Evolutionary conservation across 148 eudicot genomes (phyloP), one percentile per base, ranked within the genome.

Genomic region (Dysphania ambrosioides): DNA sequence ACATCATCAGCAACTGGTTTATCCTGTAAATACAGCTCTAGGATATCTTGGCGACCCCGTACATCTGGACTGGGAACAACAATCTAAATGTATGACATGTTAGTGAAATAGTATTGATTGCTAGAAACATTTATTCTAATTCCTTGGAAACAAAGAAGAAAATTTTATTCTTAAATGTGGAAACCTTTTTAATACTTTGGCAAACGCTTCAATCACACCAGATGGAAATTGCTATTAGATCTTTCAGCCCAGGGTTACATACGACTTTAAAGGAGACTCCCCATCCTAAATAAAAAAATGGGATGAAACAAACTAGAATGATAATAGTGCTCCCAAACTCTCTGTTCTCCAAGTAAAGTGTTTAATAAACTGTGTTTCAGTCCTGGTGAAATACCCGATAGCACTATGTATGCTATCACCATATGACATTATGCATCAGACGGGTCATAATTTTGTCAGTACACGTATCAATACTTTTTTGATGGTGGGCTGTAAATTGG

Each of bases 21-120:
- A 75, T 95, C 96, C 49, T 86, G 87, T 75, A 95, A 83, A 79
- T 95, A 95, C 41, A 95, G 89, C 73, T 95, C 97, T 81, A 95
- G 80, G 68, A 92, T 95, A 63, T 95, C 97, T 82, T 89, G 86
- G 26, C 99, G 97, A 73, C 99, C 99, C 71, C 88, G 83, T 24
- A 95, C 96, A 88, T 95, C 99, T 75, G 99, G 99, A 80, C 87
- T 95, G 6, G 90, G 92, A 64, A 95, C 97, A 73, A 89, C 91
- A 78, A 95, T 92, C 99, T 90, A 80, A 57, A 81, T 16, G 78
- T 65, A n/a, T 35, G 47, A 47, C 29, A 35, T 65, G 68, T 63
- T n/a, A 65, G 16, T 65, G n/a, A 65, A 65, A n/a, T 4, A 21
- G 29, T 9, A 65, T 65, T 2, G 16, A n/a, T 24, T 26, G 0